Conservation (phyloP, 495 filamentous ascomycete genomes). For the Acidomyces sp. region DNA sequence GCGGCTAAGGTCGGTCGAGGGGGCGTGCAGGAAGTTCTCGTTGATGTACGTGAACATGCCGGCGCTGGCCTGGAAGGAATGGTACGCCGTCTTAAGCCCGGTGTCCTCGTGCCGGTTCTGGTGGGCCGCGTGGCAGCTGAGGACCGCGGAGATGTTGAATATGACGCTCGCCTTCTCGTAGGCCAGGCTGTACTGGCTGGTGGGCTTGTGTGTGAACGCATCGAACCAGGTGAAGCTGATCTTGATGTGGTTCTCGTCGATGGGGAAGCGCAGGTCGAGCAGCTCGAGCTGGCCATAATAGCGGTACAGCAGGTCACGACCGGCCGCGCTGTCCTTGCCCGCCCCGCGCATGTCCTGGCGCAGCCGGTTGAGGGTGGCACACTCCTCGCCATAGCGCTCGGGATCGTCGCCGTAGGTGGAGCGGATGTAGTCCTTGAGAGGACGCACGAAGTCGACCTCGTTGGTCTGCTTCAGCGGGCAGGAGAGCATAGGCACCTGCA, state of each 20-base stretch:
- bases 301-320: conserved; percentile 84
- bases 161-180: conserved; percentile 99
- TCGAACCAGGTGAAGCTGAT: conserved; percentile 99
- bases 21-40: conserved; percentile 95
- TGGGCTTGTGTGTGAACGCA: conserved; percentile 93
- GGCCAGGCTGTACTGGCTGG: conserved; percentile 87
- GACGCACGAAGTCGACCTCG: conserved; percentile 95
- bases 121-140: conserved; percentile 89
- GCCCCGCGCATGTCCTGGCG: conserved; percentile 98
- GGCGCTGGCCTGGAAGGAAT: conserved; percentile 94
- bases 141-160: conserved; percentile 96
- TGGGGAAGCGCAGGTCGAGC: conserved; percentile 85
- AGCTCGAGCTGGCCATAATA: conserved; percentile 97
- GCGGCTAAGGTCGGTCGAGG: conserved; percentile 82
- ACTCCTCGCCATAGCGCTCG: conserved; percentile 87
- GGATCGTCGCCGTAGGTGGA: conserved; percentile 92
- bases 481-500: conserved; percentile 80
- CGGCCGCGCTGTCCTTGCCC: conserved; percentile 89
- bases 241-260: conserved; percentile 97
- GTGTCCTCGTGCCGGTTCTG: conserved; percentile 84
- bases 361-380: conserved; percentile 86
- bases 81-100: conserved; percentile 89
- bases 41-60: conserved; percentile 99
- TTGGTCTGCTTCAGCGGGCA: conserved; percentile 94
- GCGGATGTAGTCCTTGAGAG: conserved; percentile 86